A percentile compares a stretch with the other conserved stretches of the same genome.
phyloP scores from a whole-genome alignment of 345 rosid genomes.

The Acer yangbiense region DNA sequence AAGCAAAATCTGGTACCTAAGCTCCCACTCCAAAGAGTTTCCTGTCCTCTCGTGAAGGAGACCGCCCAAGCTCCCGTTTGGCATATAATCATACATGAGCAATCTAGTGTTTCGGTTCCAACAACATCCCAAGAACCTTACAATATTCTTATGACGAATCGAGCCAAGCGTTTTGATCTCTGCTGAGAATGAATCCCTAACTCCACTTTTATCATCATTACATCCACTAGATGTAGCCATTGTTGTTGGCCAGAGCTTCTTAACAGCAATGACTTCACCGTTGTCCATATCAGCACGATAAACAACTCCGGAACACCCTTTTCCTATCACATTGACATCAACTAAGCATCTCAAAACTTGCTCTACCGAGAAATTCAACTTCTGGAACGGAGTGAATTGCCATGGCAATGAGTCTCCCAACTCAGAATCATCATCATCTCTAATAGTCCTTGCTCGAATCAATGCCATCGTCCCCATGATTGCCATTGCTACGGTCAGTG shows the following conservation, averaged over 20 bases:
- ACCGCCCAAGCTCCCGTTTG: slow-evolving; percentile 90
- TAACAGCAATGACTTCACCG: slow-evolving; percentile 87
- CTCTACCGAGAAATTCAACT: slow-evolving; percentile 84
- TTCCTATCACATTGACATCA: slow-evolving; percentile 84
- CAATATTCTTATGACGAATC: slow-evolving; percentile 93
- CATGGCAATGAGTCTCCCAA: slow-evolving; percentile 88
- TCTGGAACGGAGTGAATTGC: slow-evolving; percentile 97
- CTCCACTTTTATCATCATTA: slow-evolving; percentile 49
- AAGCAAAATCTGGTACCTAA: slow-evolving; percentile 77
- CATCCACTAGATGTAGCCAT: slow-evolving; percentile 39
- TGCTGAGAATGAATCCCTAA: slow-evolving; percentile 93
- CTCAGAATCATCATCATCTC: slow-evolving; percentile 69
- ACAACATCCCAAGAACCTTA: slow-evolving; percentile 89
- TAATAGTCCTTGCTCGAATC: slow-evolving; percentile 48
- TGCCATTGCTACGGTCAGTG: slow-evolving; percentile 66
- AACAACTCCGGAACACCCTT: slow-evolving; percentile 91
- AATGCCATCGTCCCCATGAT: slow-evolving; percentile 74
- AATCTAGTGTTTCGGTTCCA: slow-evolving; percentile 81
- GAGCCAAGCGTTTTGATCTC: slow-evolving; percentile 90
- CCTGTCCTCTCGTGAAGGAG: slow-evolving; percentile 84
- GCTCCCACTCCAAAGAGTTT: slow-evolving; percentile 79
- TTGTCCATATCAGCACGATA: slow-evolving; percentile 88
- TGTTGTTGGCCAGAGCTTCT: slow-evolving; percentile 88
- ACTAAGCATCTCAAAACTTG: slow-evolving; percentile 76
- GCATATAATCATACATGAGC: slow-evolving; percentile 95